These are phyloP conservation scores for Akanthomyces uredinophilus DNA, from an alignment of 2,329 filamentous ascomycete species.

Conservation along the genomic window DNA sequence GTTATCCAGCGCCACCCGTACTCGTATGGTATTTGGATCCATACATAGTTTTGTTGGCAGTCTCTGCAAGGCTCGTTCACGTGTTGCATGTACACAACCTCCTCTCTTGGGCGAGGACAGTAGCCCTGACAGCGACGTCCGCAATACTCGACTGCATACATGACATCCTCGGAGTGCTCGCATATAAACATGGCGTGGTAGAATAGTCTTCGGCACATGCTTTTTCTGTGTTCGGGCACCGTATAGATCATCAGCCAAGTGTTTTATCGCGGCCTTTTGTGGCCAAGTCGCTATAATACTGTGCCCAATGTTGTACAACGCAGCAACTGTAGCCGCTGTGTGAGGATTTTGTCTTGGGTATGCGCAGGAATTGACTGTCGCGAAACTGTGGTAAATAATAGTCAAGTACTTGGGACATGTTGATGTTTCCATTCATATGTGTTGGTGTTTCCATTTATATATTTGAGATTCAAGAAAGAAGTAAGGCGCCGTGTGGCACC, in stretches of 20 bases:
- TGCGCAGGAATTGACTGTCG: background rate
- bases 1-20: background rate
- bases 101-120: background rate
- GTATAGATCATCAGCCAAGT: background rate
- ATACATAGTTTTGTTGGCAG: background rate
- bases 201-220: background rate
- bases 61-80: background rate
- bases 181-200: background rate
- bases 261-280: background rate
- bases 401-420: too few relatives aligned
- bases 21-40: background rate
- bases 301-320: background rate
- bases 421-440: background rate
- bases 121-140: background rate
- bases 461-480: background rate
- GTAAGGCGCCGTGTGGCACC: background rate
- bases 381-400: too few relatives aligned
- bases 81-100: too few relatives aligned
- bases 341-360: background rate
- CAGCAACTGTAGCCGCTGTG: background rate
- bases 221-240: background rate
- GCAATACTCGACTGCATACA: background rate
- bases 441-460: background rate
- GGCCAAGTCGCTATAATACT: background rate
- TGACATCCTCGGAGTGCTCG: background rate